Percentiles rank a stretch among this genome's conserved stretches.
Evolutionary conservation across 1,284 basidiomycete species (phyloP).

Genomic region (Dichomitus squalens): DNA sequence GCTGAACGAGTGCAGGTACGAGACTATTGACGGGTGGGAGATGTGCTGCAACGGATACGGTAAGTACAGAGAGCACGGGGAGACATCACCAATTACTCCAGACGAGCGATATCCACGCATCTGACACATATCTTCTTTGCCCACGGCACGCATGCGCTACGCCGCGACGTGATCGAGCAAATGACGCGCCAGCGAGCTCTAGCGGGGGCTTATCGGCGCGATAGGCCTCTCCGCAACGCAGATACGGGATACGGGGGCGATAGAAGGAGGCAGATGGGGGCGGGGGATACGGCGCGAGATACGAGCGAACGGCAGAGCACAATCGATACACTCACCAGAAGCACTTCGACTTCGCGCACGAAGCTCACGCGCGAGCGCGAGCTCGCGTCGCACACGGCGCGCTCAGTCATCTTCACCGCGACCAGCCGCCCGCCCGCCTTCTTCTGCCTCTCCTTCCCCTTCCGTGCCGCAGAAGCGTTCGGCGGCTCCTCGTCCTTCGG

Average conservation of each 20-base stretch:
- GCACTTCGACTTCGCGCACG: constrained; percentile 85
- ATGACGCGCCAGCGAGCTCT: neutral
- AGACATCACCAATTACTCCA: neutral
- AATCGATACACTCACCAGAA: constrained; percentile 52
- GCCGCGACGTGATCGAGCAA: neutral
- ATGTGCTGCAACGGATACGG: constrained; percentile 57
- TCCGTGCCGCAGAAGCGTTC: too few species aligned
- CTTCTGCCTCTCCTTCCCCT: constrained; percentile 8
- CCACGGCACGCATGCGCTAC: neutral
- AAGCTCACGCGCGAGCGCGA: constrained; percentile 83
- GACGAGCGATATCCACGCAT: too few species aligned
- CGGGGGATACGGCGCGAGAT: neutral
- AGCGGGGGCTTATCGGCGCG: neutral
- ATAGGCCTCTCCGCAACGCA: neutral
- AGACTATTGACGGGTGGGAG: constrained; percentile 82
- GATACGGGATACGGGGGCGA: neutral
- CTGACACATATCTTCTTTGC: too few species aligned
- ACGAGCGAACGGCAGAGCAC: neutral
- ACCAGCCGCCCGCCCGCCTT: constrained; percentile 50
- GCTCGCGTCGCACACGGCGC: constrained; percentile 53
- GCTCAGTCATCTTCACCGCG: constrained; percentile 85
- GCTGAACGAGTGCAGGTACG: constrained; percentile 72
- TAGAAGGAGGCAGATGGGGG: neutral
- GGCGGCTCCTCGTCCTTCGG: constrained; percentile 7
- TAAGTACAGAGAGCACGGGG: neutral